Evolutionary conservation across 768 basidiomycete species (phyloP).

Genomic region (Coprinopsis cinerea): DNA sequence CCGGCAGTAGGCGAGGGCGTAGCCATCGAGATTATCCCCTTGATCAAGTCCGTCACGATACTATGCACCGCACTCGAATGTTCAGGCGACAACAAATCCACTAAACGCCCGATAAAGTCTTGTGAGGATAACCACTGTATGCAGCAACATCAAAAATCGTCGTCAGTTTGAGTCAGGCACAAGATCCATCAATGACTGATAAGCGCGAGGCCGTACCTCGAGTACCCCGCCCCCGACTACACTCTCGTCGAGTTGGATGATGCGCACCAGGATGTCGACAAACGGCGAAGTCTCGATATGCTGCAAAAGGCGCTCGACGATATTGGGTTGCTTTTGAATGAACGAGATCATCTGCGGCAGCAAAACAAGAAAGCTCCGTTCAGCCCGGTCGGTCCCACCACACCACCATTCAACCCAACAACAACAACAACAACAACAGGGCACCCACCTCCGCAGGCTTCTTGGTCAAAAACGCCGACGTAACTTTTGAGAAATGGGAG

Average conservation of each 20-base stretch:
- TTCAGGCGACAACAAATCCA: constrained; percentile 76
- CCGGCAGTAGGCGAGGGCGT: constrained; percentile 78
- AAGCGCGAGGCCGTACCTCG: constrained; percentile 54
- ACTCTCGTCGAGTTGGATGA: constrained; percentile 85
- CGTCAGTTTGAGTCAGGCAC: constrained; percentile 6
- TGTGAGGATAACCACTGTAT: constrained; percentile 83
- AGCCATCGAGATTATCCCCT: constrained; percentile 91
- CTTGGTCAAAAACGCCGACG: constrained; percentile 81
- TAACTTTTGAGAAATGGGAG: constrained; percentile 92
- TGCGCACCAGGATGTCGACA: constrained; percentile 85
- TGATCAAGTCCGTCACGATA: constrained; percentile 86
- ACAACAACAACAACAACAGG: constrained; percentile 18
- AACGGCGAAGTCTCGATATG: constrained; percentile 89
- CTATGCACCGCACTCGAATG: constrained; percentile 73
- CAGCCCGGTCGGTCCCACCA: no score
- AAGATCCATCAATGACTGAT: constrained; percentile 19
- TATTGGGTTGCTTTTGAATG: constrained; percentile 74
- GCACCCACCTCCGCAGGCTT: constrained; percentile 84
- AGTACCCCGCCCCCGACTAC: constrained; percentile 77
- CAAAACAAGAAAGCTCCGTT: no score
- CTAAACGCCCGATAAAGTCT: constrained; percentile 73
- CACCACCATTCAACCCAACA: constrained; percentile 20
- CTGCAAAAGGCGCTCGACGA: constrained; percentile 75
- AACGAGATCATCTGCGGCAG: constrained; percentile 82
- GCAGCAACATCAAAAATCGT: constrained; percentile 5